phyloP scores from a whole-genome alignment of 2,329 filamentous ascomycete species.

The Thielaviopsis musarum region DNA sequence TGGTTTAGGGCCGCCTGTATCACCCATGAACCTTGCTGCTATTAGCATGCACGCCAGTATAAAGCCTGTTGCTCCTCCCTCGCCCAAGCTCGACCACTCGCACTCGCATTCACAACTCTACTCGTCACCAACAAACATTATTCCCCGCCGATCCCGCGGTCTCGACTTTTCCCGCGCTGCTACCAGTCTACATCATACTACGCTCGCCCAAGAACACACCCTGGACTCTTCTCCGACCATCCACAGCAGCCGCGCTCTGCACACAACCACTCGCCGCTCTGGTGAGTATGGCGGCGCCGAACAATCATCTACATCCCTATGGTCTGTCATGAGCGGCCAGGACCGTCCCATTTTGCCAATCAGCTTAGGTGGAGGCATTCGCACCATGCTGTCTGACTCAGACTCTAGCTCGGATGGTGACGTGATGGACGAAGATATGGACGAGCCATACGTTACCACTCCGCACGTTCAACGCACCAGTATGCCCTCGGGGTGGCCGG shows the following conservation, averaged over 20 bases:
- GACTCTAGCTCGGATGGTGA: conserved; percentile 58
- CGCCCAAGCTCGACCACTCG: conserved; percentile 62
- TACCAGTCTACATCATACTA: conserved; percentile 90
- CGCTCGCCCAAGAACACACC: conserved; percentile 70
- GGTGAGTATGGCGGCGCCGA: conserved; percentile 33
- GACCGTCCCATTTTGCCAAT: conserved; percentile 61
- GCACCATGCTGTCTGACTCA: conserved; percentile 56
- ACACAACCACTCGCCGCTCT: conserved; percentile 32
- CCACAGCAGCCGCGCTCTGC: conserved; percentile 39
- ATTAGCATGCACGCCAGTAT: conserved; percentile 11
- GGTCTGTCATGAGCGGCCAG: conserved; percentile 52
- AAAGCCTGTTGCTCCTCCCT: conserved; percentile 49
- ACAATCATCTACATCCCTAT: conserved; percentile 55
- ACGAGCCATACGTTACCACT: conserved; percentile 68
- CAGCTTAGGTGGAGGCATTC: conserved; percentile 54
- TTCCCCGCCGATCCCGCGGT: conserved; percentile 76
- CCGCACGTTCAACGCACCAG: conserved; percentile 36
- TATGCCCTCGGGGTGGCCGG: conserved; percentile 31
- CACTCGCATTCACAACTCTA: conserved; percentile 52
- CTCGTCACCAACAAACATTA: conserved; percentile 70
- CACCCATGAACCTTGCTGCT: not conserved
- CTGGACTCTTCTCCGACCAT: conserved; percentile 84
- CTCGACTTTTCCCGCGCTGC: conserved; percentile 87
- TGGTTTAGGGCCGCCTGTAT: not conserved
- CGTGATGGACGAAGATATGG: conserved; percentile 55